Base-by-base conservation (phyloP, 179 eudicot genomes). In the Heliamphora pulchella region DNA sequence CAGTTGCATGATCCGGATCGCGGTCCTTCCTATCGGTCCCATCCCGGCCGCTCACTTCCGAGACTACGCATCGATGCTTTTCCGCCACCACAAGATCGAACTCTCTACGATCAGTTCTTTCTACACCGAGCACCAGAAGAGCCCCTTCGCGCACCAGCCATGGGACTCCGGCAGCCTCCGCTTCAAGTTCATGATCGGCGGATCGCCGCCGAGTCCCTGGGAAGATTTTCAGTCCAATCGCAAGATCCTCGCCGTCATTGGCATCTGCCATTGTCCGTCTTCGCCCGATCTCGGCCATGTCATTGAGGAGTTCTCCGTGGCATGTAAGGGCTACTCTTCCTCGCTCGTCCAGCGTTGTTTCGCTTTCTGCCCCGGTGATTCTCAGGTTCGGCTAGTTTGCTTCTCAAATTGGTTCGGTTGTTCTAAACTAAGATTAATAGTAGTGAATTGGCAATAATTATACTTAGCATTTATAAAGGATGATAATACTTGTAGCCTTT, bases 171-270 rank as follows among this genome's bases (percentile, higher is more conserved):
- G 96, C 11, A 79, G 84, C 78, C 90, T 96, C 41, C 88, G 92
- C 0, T 96, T 96, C 85, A 85, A 89, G 85, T 94, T 89, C 87
- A 87, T 96, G 71, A 79, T 91, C 75, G 97, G 98, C 39, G 98
- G 96, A 0, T 85, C 93, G 0, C 94, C 97, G n/a, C 90, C 99
- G 0, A 80, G 88, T 17, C 97, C 99, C 0, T 96, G 99, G 99
- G 99, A 96, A 74, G 99, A 96, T 70, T 93, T 94, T 39, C 99
- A 96, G 79, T 89, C 97, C 11, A 89, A 91, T 46, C 86, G 98
- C 17, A 96, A 92, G 81, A 89, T 88, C 67, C 87, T 91, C 1
- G 90, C 88, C 54, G 96, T 94, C 5, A 91, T 96, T 63, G 98
- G 99, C 46, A 89, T 96, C 71, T 94, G 91, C 75, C 98, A 94